Base-by-base conservation (phyloP, 352 stramenopile genomes). In the Aphanomyces euteiches region DNA sequence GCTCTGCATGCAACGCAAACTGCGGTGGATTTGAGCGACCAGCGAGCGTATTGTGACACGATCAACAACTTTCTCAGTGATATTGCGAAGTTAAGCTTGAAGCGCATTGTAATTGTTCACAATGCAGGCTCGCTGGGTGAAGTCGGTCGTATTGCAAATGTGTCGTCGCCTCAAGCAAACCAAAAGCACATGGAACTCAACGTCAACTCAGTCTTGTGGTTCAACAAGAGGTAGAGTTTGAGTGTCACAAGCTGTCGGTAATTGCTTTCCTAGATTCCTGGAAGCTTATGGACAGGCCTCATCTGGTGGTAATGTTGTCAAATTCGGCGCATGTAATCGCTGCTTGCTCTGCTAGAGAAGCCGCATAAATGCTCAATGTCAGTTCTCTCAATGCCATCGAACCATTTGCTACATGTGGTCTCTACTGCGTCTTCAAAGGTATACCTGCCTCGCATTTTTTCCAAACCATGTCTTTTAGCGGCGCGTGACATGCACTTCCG, bases 401-500 rank as follows among this genome's bases (percentile, higher is more conserved):
- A 70, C 80, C 90, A 10, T 93, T 93, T 69, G 75, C 79, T 70
- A 90, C 85, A 28, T 88, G 90, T 50, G 79, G 82, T 37, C 73
- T 88, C 38, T 97, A 97, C 66, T 96, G 88, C 72, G 83, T 81
- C 7, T 80, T 85, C 56, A 97, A 97, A 66, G 75, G 64, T 70
- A 41, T 48, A 8, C 43, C 43, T 15, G 43, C 8, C 43, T 15
- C 15, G 8, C 8, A 15, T 15, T 15, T 48, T 48, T 8, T 48
- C 43, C 8, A 15, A 15, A 8, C 8, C 15, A 40, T 36, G 39
- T 37, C 28, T 61, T 61, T 36, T 48, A 70, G 85, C 87, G 28
- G 90, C 88, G 39, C 79, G 88, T 19, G 88, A 97, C 69, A 97
- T 97, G 90, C 90, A 94, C 60, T 77, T 85, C 50, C 68, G 74